Conservation (phyloP, 2,329 filamentous ascomycete species). For the Cladophialophora yegresii region DNA sequence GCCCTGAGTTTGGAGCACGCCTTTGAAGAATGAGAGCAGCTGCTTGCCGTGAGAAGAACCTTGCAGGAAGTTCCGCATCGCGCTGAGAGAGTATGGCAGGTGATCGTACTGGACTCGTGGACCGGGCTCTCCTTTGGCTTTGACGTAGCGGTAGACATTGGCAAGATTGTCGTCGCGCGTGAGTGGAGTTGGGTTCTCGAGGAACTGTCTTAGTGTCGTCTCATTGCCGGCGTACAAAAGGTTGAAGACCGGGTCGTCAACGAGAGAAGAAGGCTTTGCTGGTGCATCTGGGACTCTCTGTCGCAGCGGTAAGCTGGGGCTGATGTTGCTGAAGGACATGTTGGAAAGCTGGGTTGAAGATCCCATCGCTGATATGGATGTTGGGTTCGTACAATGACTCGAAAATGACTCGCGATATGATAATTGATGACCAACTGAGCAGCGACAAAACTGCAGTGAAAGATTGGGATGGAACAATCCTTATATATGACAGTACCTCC, state of each 20-base stretch:
- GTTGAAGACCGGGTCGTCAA: conserved; percentile 21
- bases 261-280: conserved; percentile 14
- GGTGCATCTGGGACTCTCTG: conserved; percentile 6
- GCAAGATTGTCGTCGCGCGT: conserved; percentile 10
- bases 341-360: not conserved
- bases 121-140: conserved; percentile 23
- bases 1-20: conserved; percentile 24
- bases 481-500: not conserved
- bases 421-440: not conserved
- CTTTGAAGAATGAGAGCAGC: conserved; percentile 24
- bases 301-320: conserved; percentile 22
- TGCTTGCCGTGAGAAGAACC: conserved; percentile 18
- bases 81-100: conserved; percentile 21
- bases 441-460: not conserved
- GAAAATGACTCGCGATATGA: not conserved
- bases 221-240: conserved; percentile 29
- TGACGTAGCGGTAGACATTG: conserved; percentile 9
- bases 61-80: conserved; percentile 23
- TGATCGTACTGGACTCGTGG: conserved; percentile 27
- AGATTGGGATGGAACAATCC: not conserved
- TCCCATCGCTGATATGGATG: not conserved
- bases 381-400: conserved; percentile 6
- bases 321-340: conserved; percentile 11
- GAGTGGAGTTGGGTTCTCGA: conserved; percentile 21
- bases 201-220: conserved; percentile 18